Percentiles rank a stretch among this genome's conserved stretches.
These are phyloP conservation scores for Crotalaria pallida DNA, from an alignment of 306 rosid genomes.

Conservation along the genomic window DNA sequence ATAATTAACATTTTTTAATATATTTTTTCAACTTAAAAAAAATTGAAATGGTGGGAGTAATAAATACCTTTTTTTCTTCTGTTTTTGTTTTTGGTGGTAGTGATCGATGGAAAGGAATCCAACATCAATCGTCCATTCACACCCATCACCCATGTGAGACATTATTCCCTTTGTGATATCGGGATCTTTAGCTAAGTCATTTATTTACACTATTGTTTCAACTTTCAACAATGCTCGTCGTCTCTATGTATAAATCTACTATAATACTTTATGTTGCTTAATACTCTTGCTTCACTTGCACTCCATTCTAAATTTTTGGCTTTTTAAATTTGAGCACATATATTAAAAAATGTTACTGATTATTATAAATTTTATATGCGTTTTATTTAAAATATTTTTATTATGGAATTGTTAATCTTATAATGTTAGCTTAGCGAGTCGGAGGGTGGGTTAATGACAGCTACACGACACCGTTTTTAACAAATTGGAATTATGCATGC, in stretches of 20 bases:
- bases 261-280: background rate
- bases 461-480: conserved; percentile 30
- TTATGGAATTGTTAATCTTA: background rate
- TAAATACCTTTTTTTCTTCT: background rate
- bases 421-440: background rate
- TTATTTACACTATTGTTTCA: background rate
- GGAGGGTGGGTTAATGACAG: background rate
- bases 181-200: background rate
- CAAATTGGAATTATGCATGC: conserved; percentile 39
- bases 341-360: too few relatives aligned
- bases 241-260: background rate
- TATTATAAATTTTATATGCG: too few relatives aligned
- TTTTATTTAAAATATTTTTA: too few relatives aligned
- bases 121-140: conserved; percentile 32
- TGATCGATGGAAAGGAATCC: conserved; percentile 33
- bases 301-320: too few relatives aligned
- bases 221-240: background rate
- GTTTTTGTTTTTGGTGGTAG: background rate
- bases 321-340: too few relatives aligned
- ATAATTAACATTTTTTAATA: too few relatives aligned
- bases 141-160: conserved; percentile 25
- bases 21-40: too few relatives aligned
- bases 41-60: too few relatives aligned
- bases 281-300: too few relatives aligned
- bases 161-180: conserved; percentile 27